These are phyloP conservation scores for Malus asiatica DNA, from an alignment of 306 rosid species.

Conservation along the genomic window DNA sequence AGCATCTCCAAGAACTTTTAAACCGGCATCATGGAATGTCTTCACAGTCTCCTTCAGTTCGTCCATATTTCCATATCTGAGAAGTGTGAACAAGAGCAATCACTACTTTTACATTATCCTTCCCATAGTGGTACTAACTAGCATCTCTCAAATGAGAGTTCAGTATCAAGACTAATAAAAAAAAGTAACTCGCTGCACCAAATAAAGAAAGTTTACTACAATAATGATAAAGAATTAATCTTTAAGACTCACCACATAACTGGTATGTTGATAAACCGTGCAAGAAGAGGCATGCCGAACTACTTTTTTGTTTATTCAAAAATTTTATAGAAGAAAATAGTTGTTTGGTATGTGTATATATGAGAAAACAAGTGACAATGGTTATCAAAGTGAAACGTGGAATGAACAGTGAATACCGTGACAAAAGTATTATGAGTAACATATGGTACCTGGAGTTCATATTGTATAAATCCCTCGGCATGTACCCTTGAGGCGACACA, in stretches of 20 bases:
- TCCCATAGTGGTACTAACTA: not conserved
- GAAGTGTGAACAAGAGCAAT: slow-evolving; percentile 8
- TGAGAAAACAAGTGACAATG: not conserved
- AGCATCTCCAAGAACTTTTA: slow-evolving; percentile 87
- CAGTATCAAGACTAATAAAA: not conserved
- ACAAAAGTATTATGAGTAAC: not conserved
- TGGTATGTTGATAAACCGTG: not conserved
- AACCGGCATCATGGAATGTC: slow-evolving; percentile 53
- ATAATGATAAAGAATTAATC: not conserved
- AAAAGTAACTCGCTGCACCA: not conserved
- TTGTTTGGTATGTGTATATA: not conserved
- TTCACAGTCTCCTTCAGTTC: slow-evolving; percentile 77
- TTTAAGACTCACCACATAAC: not conserved
- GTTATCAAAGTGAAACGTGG: not conserved
- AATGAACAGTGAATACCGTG: not conserved
- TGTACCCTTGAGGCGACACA: slow-evolving; percentile 91
- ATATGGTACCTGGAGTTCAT: slow-evolving; percentile 70
- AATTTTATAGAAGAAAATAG: not conserved
- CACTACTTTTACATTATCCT: slow-evolving; percentile 9
- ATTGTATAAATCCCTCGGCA: slow-evolving; percentile 90
- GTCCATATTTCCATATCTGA: slow-evolving; percentile 80
- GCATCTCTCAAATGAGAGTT: not conserved
- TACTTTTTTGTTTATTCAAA: not conserved
- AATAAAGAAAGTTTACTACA: not conserved
- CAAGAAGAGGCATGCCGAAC: not conserved